A percentile compares a stretch with the other conserved stretches of the same genome.
These are phyloP conservation scores for Saccharomycopsis capsularis DNA, from an alignment of 805 yeast species.

Conservation along the genomic window DNA sequence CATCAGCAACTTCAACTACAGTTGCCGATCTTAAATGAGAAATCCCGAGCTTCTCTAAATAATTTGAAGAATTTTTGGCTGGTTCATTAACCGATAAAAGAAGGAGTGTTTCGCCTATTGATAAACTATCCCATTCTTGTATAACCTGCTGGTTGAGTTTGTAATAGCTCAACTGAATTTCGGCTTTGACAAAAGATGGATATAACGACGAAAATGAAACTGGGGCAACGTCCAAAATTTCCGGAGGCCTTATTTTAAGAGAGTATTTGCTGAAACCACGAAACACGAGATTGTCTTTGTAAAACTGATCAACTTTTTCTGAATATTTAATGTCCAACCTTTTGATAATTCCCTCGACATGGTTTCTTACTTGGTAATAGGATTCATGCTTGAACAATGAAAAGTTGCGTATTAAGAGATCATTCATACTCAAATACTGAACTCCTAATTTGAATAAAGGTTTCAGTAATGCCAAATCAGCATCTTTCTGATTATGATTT, in stretches of 20 bases:
- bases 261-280: constrained; percentile 26
- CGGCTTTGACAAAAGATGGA: constrained; percentile 24
- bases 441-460: constrained; percentile 25
- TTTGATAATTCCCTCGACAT: constrained; percentile 23
- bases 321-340: constrained; percentile 21
- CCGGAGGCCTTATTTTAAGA: constrained; percentile 10
- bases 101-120: constrained; percentile 25
- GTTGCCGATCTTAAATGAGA: constrained; percentile 24
- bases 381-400: constrained; percentile 23
- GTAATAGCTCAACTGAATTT: constrained; percentile 22
- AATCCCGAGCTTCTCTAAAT: constrained; percentile 23
- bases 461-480: neutral
- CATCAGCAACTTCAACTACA: constrained; percentile 25
- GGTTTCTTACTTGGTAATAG: constrained; percentile 22
- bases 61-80: constrained; percentile 8
- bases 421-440: constrained; percentile 28
- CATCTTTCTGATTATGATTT: neutral
- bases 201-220: constrained; percentile 24
- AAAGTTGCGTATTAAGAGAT: constrained; percentile 26
- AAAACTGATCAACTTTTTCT: constrained; percentile 2
- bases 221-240: constrained; percentile 1
- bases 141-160: constrained; percentile 10
- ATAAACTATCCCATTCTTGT: constrained; percentile 27
- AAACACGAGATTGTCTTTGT: constrained; percentile 8
- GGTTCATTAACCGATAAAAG: constrained; percentile 23